A percentile compares a stretch with the other conserved stretches of the same genome.
Evolutionary conservation across 2,329 filamentous ascomycete species (phyloP).

Genomic region (Colletotrichum zoysiae): DNA sequence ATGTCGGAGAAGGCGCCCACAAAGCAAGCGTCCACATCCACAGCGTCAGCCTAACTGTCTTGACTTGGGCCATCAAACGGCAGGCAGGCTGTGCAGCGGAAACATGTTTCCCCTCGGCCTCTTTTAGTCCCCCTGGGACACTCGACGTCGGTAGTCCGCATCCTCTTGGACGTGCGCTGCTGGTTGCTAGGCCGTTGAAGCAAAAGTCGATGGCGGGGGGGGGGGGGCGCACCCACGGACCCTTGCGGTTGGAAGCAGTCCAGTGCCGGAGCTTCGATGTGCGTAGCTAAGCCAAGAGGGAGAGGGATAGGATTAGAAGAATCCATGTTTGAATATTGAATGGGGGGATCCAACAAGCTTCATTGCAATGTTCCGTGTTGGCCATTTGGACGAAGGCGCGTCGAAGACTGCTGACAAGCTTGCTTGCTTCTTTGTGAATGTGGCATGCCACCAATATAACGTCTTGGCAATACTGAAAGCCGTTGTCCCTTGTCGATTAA

Average conservation of each 20-base stretch:
- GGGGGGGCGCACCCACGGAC: conserved; percentile 25
- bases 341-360: not conserved
- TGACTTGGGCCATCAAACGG: conserved; percentile 3
- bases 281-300: not conserved
- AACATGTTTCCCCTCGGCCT: conserved; percentile 23
- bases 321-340: not conserved
- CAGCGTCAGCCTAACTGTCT: not conserved
- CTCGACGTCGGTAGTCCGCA: conserved; percentile 25
- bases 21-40: not conserved
- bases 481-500: not conserved
- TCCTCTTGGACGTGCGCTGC: conserved; percentile 34
- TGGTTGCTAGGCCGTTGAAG: not conserved
- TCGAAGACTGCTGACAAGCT: not conserved
- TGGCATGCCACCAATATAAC: not conserved
- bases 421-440: not conserved
- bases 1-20: not conserved
- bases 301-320: not conserved
- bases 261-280: not conserved
- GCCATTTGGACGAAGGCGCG: not conserved
- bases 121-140: conserved; percentile 25
- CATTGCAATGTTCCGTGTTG: not conserved
- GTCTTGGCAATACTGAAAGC: too few species aligned
- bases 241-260: conserved; percentile 8
- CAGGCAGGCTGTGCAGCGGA: conserved; percentile 14
- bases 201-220: conserved; percentile 26